Evolutionary conservation across 1,284 basidiomycete species (phyloP).

Genomic region (Moniliophthora roreri): DNA sequence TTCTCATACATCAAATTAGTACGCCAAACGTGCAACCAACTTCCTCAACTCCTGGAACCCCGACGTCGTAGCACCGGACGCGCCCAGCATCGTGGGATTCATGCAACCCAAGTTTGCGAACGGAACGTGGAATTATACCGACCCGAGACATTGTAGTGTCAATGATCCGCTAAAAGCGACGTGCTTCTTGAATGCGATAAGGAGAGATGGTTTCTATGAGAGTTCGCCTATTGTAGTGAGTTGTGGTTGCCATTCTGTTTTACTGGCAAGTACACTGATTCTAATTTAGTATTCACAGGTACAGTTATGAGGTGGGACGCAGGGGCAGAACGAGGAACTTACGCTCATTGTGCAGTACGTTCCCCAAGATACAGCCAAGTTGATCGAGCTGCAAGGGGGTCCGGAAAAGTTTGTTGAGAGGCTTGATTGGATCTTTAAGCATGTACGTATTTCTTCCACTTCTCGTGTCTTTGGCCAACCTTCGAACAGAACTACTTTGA

Average conservation of each 20-base stretch:
- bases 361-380: constrained; percentile 60
- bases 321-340: background rate
- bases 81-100: constrained; percentile 43
- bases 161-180: constrained; percentile 56
- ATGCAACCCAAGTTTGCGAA: constrained; percentile 63
- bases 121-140: constrained; percentile 63
- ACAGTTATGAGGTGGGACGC: too few species aligned
- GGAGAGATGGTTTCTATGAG: constrained; percentile 66
- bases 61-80: constrained; percentile 46
- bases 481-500: constrained; percentile 48
- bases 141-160: constrained; percentile 64
- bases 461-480: background rate
- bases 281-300: constrained; percentile 46
- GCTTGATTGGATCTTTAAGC: constrained; percentile 54
- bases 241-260: constrained; percentile 9
- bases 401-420: constrained; percentile 48
- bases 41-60: constrained; percentile 62
- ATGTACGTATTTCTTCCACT: constrained; percentile 29
- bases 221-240: constrained; percentile 58
- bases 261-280: background rate
- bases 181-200: constrained; percentile 59
- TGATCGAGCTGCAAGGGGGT: constrained; percentile 62
- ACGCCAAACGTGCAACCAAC: constrained; percentile 52
- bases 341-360: constrained; percentile 40
- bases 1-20: constrained; percentile 35